Evolutionary conservation across 2,329 filamentous ascomycete species (phyloP).

Genomic region (Xylaria sp.): DNA sequence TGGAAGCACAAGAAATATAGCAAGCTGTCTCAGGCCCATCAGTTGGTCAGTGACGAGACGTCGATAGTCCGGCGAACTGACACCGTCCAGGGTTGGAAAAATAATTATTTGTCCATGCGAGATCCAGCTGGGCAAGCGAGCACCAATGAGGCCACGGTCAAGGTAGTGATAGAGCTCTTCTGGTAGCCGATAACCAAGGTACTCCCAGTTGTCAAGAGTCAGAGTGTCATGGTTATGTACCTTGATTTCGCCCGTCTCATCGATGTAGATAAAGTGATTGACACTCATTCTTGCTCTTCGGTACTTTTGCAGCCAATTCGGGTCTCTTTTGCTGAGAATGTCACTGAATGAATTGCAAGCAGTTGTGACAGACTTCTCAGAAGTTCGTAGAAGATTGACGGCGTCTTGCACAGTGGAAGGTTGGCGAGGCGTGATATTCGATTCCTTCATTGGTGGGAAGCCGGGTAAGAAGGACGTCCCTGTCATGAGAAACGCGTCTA

Average conservation of each 20-base stretch:
- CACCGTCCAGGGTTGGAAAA: slow-evolving; percentile 85
- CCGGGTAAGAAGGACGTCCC: slow-evolving; percentile 82
- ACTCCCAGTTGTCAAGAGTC: slow-evolving; percentile 86
- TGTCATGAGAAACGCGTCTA: slow-evolving; percentile 84
- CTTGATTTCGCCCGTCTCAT: slow-evolving; percentile 78
- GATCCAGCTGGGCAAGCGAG: slow-evolving; percentile 83
- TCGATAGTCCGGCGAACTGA: slow-evolving; percentile 81
- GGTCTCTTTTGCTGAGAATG: slow-evolving; percentile 71
- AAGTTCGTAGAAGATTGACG: slow-evolving; percentile 77
- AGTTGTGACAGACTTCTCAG: slow-evolving; percentile 74
- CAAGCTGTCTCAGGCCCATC: slow-evolving; percentile 77
- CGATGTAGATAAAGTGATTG: slow-evolving; percentile 86
- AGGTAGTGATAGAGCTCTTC: slow-evolving; percentile 92
- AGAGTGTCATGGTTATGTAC: slow-evolving; percentile 78
- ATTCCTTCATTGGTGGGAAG: slow-evolving; percentile 79
- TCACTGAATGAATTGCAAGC: slow-evolving; percentile 84
- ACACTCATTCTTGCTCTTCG: slow-evolving; percentile 86
- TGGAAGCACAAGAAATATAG: slow-evolving; percentile 80
- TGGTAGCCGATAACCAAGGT: slow-evolving; percentile 88
- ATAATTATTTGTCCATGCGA: slow-evolving; percentile 82
- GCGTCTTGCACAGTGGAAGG: slow-evolving; percentile 76
- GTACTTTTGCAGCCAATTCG: slow-evolving; percentile 86
- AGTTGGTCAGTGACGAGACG: slow-evolving; percentile 80
- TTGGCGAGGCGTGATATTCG: slow-evolving; percentile 63
- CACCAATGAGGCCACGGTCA: slow-evolving; percentile 81